Percentiles rank a stretch among this genome's conserved stretches.
These are phyloP conservation scores for Blastomyces emzantsi DNA, from an alignment of 2,329 filamentous ascomycete species.

Conservation along the genomic window DNA sequence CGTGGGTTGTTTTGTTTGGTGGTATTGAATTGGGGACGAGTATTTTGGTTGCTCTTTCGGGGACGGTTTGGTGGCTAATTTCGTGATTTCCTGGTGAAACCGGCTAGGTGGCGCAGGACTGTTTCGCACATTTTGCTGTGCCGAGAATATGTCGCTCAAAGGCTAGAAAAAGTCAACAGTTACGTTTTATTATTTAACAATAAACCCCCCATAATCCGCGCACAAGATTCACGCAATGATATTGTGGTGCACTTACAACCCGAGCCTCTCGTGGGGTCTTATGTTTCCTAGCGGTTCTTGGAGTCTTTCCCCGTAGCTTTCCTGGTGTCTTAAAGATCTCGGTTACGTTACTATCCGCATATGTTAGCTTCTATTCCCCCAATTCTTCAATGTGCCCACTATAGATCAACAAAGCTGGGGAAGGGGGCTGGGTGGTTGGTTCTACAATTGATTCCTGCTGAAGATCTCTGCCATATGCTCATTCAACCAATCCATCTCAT, in stretches of 20 bases:
- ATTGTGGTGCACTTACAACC: constrained; percentile 30
- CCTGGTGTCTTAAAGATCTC: constrained; percentile 76
- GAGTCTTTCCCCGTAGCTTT: constrained; percentile 42
- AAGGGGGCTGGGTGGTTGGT: not conserved
- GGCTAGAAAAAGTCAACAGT: constrained; percentile 27
- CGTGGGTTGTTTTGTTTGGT: constrained; percentile 32
- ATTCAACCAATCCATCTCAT: constrained; percentile 96
- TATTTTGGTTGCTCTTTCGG: constrained; percentile 16
- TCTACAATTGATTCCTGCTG: constrained; percentile 74
- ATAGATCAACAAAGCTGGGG: constrained; percentile 6
- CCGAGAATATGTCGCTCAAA: constrained; percentile 41
- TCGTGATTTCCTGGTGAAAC: constrained; percentile 30
- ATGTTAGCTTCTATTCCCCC: constrained; percentile 9
- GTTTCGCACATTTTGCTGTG: constrained; percentile 30
- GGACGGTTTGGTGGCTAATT: constrained; percentile 18
- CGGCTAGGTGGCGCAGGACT: constrained; percentile 29
- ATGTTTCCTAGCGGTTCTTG: constrained; percentile 36
- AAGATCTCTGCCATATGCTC: constrained; percentile 98
- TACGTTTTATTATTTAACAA: not conserved
- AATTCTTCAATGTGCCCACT: not conserved
- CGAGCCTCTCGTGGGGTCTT: constrained; percentile 23
- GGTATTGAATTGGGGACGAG: constrained; percentile 24
- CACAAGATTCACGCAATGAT: not conserved
- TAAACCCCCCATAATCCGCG: not conserved
- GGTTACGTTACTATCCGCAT: constrained; percentile 64